Percentiles rank a stretch among this genome's conserved stretches.
Conservation (phyloP, 2,329 filamentous ascomycete genomes). For the Aspergillus pseudonomiae region DNA sequence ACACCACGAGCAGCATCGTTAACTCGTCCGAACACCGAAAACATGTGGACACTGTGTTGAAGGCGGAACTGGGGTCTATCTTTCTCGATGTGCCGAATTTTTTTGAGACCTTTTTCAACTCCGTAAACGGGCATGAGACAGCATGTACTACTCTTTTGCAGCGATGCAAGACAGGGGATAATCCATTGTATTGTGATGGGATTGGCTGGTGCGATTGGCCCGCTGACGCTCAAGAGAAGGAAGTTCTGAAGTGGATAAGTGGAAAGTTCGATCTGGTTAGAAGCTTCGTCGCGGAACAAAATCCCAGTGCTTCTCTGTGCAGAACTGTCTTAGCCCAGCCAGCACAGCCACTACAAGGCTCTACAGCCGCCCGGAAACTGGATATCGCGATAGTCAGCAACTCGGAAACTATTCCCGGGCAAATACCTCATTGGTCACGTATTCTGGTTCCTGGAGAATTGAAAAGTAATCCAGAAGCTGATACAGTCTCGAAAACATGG, state of each 20-base stretch:
- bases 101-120: conserved; percentile 28
- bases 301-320: neutral
- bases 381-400: conserved; percentile 40
- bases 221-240: conserved; percentile 25
- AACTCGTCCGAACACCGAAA: conserved; percentile 33
- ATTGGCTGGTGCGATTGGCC: conserved; percentile 34
- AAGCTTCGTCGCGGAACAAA: neutral
- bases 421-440: conserved; percentile 8
- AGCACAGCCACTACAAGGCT: conserved; percentile 30
- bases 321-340: conserved; percentile 25
- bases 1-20: conserved; percentile 31
- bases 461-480: conserved; percentile 3
- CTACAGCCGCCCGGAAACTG: conserved; percentile 36
- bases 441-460: conserved; percentile 8
- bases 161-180: conserved; percentile 27
- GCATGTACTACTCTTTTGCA: conserved; percentile 27
- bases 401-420: neutral
- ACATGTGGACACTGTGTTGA: conserved; percentile 31
- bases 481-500: conserved; percentile 12
- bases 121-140: conserved; percentile 24
- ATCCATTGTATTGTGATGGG: conserved; percentile 24
- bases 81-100: conserved; percentile 30
- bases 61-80: conserved; percentile 30
- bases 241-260: conserved; percentile 31
- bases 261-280: conserved; percentile 16